phyloP scores from a whole-genome alignment of 208 protist species.

The Acanthamoeba lugdunensis region DNA sequence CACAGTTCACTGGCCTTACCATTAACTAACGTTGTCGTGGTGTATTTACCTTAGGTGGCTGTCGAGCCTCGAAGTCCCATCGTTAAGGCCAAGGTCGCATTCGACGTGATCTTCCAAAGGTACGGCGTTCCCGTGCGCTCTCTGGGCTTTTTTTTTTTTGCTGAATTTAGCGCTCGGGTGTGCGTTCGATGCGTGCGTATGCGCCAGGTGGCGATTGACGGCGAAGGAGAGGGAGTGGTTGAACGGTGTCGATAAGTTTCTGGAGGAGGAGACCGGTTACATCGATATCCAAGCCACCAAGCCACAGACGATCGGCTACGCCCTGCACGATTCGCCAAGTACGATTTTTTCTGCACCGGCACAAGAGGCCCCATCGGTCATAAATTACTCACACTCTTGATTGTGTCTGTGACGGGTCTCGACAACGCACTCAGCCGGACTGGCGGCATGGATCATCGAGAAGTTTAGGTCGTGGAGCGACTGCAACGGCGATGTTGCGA shows the following conservation, averaged over 20 bases:
- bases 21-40: no score
- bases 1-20: background rate
- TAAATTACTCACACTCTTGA: background rate
- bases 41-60: background rate
- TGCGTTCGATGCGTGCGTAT: background rate
- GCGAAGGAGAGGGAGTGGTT: constrained; percentile 36
- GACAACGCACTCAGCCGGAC: background rate
- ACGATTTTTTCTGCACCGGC: no score
- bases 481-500: constrained; percentile 33
- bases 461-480: constrained; percentile 62
- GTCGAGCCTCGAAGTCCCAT: background rate
- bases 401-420: background rate
- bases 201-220: constrained; percentile 32
- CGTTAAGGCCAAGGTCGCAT: background rate
- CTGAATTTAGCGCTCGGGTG: background rate
- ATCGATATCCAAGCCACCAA: constrained; percentile 49
- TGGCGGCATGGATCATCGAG: constrained; percentile 53
- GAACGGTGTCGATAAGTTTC: background rate
- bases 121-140: background rate
- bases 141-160: background rate
- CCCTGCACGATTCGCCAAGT: constrained; percentile 10
- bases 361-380: no score
- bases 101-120: constrained; percentile 49
- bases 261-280: constrained; percentile 44
- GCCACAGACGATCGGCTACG: constrained; percentile 58